A percentile compares a stretch with the other conserved stretches of the same genome.
phyloP scores from a whole-genome alignment of 2,329 filamentous ascomycete species.

The Beauveria medogensis region DNA sequence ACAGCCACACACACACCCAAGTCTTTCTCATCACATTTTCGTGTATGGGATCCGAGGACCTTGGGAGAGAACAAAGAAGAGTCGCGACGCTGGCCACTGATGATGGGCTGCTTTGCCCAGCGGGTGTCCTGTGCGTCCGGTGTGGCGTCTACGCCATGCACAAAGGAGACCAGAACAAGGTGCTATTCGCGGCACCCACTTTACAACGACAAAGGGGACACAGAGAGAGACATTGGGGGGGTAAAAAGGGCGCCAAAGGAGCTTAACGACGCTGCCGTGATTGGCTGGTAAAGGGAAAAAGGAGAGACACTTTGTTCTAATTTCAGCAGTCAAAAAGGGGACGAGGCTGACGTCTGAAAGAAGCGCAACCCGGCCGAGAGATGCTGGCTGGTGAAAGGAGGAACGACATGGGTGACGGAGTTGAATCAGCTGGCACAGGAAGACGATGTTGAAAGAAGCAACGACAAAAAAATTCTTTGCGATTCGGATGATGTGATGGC shows the following conservation, averaged over 20 bases:
- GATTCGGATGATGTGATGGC: too few relatives aligned
- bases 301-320: neutral
- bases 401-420: neutral
- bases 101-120: neutral
- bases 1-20: neutral
- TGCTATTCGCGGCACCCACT: neutral
- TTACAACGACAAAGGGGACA: neutral
- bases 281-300: too few relatives aligned
- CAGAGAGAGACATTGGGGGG: neutral
- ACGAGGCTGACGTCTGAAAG: neutral
- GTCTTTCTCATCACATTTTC: neutral
- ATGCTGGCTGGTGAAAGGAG: neutral
- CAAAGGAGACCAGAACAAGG: neutral
- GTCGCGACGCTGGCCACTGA: neutral
- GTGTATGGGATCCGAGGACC: neutral
- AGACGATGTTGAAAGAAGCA: too few relatives aligned
- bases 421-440: too few relatives aligned
- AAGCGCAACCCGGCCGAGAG: neutral
- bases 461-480: too few relatives aligned
- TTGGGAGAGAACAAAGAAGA: neutral
- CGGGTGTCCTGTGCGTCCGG: constrained; percentile 4
- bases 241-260: too few relatives aligned
- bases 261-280: too few relatives aligned
- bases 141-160: constrained; percentile 1
- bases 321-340: neutral